These are phyloP conservation scores for Cucumis sativus DNA, from an alignment of 306 rosid genomes.

Conservation along the genomic window Cucumber_9930_V3 NC_026659.2:30383501-30384000, in stretches of 20 bases:
- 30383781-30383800: background rate
- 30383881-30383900: background rate
- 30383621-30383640: slow-evolving; percentile 52
- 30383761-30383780: background rate
- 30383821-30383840: background rate
- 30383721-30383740: background rate
- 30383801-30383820: background rate
- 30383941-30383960: background rate
- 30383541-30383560: slow-evolving; percentile 25
- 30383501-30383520: slow-evolving; percentile 32
- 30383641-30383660: slow-evolving; percentile 68
- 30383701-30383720: background rate
- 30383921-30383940: background rate
- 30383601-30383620: slow-evolving; percentile 30
- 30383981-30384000: background rate
- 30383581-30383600: slow-evolving; percentile 41
- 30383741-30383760: background rate
- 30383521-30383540: slow-evolving; percentile 1
- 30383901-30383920: background rate
- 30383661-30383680: slow-evolving; percentile 70
- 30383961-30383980: background rate
- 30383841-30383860: background rate
- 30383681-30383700: slow-evolving; percentile 43
- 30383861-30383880: background rate
- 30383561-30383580: slow-evolving; percentile 50